phyloP scores from a whole-genome alignment of 257 asterid genomes.

The Fraxinus excelsior region DNA sequence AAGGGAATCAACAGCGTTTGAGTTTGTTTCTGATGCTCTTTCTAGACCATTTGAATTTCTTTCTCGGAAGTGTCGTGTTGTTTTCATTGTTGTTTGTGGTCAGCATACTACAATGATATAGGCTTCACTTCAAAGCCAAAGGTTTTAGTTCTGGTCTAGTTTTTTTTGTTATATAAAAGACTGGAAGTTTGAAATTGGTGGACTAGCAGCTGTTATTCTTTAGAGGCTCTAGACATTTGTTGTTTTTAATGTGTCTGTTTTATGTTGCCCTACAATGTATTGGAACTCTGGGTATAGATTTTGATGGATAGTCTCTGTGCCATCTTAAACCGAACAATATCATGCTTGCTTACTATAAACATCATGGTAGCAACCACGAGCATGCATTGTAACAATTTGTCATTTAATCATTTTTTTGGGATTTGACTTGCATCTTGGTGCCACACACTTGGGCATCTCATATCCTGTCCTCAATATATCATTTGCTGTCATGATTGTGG shows the following conservation, averaged over 20 bases:
- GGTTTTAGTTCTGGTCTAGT: conserved; percentile 3
- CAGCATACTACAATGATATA: conserved; percentile 2
- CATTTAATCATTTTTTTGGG: not conserved
- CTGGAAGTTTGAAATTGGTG: not conserved
- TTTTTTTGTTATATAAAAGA: conserved; percentile 10
- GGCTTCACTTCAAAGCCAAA: not conserved
- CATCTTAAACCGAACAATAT: not conserved
- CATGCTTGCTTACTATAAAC: not conserved
- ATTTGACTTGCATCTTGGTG: not conserved
- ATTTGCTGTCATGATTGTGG: not conserved
- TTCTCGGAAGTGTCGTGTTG: not conserved
- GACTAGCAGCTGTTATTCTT: not conserved
- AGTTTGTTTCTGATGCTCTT: conserved; percentile 2
- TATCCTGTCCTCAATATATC: not conserved
- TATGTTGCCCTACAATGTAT: not conserved
- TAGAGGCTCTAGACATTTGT: not conserved
- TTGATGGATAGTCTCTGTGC: not conserved
- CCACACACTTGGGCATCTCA: not conserved
- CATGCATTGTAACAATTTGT: not conserved
- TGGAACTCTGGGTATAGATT: not conserved
- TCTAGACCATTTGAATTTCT: conserved; percentile 11
- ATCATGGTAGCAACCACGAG: not conserved
- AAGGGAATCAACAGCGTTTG: not conserved
- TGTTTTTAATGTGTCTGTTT: conserved; percentile 6
- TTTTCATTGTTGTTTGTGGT: conserved; percentile 5